Evolutionary conservation across 169 alveolate genomes (phyloP), one percentile per base, ranked within the genome.

Genomic region (Plasmodium gonderi): DNA sequence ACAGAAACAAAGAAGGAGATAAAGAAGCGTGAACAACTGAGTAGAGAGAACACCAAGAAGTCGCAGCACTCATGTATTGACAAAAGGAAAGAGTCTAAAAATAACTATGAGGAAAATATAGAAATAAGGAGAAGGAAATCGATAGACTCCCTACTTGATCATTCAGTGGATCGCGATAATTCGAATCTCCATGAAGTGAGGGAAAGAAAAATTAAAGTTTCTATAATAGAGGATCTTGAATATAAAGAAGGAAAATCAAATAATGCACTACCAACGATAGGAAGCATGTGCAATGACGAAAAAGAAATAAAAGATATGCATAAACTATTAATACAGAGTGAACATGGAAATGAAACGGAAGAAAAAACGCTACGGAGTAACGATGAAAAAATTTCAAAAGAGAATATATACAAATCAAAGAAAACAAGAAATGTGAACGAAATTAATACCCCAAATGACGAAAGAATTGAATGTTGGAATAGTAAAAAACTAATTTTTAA

Each of bases 401-500:
- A 17, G 17, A 72, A 14, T 26, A 26, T 20, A 26, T 5, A 44
- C 20, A 47, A 65, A 45, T 40, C 12, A 9, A 40, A 45, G 74
- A 26, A 20, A 20, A 40, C 23, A n/a, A 49, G 65, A 72, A 60
- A 38, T 2, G 9, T 36, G 80, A 72, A 14, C 36, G 14, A 72
- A 72, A 14, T 20, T n/a, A 60, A 60, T 40, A 40, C 36, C 8
- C 44, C 29, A 29, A 42, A 31, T 42, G 74, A 67, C 20, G 72
- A 81, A 12, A 67, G 79, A 8, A 5, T 51, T 33, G 54, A 67
- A 20, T 26, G 26, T 23, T 40, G 60, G 31, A 47, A 44, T 72
- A 76, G 83, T 17, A 83, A 76, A 33, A 83, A 83, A 11, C 44
- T 83, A 83, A 83, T 83, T 40, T 83, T 83, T 12, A 74, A 68